Conservation (phyloP, 2,329 filamentous ascomycete species). For the Phyllosticta paracitricarpa region DNA sequence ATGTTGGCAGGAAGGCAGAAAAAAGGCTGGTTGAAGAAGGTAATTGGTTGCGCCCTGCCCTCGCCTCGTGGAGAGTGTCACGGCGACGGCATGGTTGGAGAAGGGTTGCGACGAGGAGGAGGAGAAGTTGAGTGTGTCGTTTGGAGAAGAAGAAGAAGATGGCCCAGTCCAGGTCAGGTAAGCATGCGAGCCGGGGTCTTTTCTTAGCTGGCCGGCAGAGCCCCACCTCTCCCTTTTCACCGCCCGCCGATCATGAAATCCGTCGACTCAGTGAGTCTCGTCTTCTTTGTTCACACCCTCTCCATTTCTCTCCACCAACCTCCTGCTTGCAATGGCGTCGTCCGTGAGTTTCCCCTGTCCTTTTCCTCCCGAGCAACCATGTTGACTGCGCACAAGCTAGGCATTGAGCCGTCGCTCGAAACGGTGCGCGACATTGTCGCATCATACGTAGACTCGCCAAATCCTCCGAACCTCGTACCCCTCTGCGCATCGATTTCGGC, state of each 20-base stretch:
- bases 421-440: conserved; percentile 48
- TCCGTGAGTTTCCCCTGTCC: background rate
- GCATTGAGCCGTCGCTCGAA: conserved; percentile 51
- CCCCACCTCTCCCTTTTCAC: background rate
- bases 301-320: background rate
- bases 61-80: background rate
- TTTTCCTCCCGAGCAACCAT: background rate
- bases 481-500: conserved; percentile 78
- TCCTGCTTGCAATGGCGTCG: conserved; percentile 1
- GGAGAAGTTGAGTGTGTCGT: too few relatives aligned
- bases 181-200: background rate
- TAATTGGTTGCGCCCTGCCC: background rate
- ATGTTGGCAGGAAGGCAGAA: background rate
- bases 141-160: too few relatives aligned
- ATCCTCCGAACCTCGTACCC: conserved; percentile 68
- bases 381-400: conserved; percentile 6
- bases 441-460: conserved; percentile 39
- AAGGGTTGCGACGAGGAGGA: background rate
- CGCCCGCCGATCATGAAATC: background rate
- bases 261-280: background rate
- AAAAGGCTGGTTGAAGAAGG: conserved; percentile 2
- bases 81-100: background rate
- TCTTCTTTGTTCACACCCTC: background rate
- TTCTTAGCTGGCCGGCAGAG: too few relatives aligned
- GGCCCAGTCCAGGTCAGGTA: background rate